These are phyloP conservation scores for Stagonosporopsis vannaccii DNA, from an alignment of 2,329 filamentous ascomycete species.

Conservation along the genomic window DNA sequence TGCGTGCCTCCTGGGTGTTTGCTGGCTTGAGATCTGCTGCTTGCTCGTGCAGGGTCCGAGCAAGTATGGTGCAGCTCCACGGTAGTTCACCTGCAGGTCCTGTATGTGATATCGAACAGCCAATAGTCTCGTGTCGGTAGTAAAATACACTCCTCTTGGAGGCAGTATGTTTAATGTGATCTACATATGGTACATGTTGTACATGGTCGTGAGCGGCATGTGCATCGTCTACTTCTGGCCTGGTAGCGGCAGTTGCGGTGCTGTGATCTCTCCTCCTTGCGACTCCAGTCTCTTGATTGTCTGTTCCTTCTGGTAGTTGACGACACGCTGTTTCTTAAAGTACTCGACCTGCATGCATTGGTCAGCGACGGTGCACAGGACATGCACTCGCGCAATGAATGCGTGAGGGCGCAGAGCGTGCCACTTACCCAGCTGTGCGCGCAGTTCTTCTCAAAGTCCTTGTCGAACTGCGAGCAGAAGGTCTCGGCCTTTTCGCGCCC, in stretches of 20 bases:
- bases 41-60: not conserved
- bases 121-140: not conserved
- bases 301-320: conserved; percentile 85
- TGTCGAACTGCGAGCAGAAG: conserved; percentile 66
- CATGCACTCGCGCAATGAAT: not conserved
- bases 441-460: conserved; percentile 82
- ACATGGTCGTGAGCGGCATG: conserved; percentile 28
- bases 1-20: not conserved
- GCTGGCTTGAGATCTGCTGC: too few species aligned
- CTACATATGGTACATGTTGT: conserved; percentile 36
- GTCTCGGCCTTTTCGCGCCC: conserved; percentile 58
- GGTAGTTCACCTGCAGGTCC: not conserved
- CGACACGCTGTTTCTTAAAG: conserved; percentile 95
- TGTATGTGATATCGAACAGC: not conserved
- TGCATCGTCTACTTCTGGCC: conserved; percentile 24
- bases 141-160: not conserved
- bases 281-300: conserved; percentile 59
- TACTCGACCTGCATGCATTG: conserved; percentile 76
- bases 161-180: conserved; percentile 1
- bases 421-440: conserved; percentile 84
- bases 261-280: conserved; percentile 51
- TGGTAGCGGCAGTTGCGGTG: conserved; percentile 44
- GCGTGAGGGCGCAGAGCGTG: conserved; percentile 6
- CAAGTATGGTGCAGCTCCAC: not conserved
- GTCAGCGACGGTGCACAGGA: conserved; percentile 6